Evolutionary conservation across 2,329 filamentous ascomycete species (phyloP), one percentile per base, ranked within the genome.

Genomic region (Xylariaceae sp.): DNA sequence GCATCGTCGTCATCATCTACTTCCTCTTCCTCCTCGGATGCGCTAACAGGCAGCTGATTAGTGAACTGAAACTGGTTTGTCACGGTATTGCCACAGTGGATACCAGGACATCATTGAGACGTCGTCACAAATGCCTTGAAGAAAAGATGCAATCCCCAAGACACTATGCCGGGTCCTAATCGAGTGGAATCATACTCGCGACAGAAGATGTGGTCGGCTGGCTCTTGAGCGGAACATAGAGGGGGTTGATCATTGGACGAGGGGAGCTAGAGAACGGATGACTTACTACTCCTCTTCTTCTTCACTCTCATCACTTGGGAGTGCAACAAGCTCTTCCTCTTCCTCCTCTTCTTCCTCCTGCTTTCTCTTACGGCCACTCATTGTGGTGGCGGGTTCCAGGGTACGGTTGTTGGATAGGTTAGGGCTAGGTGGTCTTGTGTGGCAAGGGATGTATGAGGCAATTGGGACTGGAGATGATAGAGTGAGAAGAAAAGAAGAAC

Each of bases 231-330:
- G 6, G 49, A 50, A 32, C 39, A 35, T 40, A 27, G 12, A 47
- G 32, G 47, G 39, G 11, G 51, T 30, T 43, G 51, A 39, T 31
- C 26, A 37, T 47, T 53, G 30, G 40, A 51, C 19, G 43, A 49
- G 31, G 30, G 19, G n/a, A 44, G 30, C 29, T 51, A 46, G 35
- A 30, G 26, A 47, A 30, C 42, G 19, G 9, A 26, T 40, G 6
- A 68, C 68, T 65, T 63, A 70, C 68, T 68, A 67, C 47, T 70
- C 68, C 50, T 70, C 68, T 67, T 70, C 68, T 51, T 70, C 68
- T 56, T 70, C 68, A 32, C 67, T 69, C 54, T 68, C 67, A 39
- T 70, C 68, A 43, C 68, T 70, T 39, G 68, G 68, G 49, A 70
- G 68, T 56, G 68, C 67, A 62, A 69, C 68, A 32, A 69, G 67